Evolutionary conservation across 2,329 filamentous ascomycete species (phyloP), one percentile per base, ranked within the genome.

Genomic region (Clathrospora elynae): DNA sequence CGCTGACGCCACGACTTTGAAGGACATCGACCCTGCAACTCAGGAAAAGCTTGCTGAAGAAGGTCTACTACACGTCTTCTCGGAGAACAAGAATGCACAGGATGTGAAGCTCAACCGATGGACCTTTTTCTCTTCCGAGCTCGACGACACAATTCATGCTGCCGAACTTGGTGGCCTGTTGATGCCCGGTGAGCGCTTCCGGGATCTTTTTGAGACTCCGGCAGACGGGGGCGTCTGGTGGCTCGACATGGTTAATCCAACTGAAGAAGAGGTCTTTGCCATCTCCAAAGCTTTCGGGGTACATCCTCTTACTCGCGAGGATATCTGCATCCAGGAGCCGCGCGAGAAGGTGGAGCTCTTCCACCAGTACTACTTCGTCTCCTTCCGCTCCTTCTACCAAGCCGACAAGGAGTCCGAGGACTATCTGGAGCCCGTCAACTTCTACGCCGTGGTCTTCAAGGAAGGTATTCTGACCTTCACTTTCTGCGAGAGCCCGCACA

Each of bases 291-390:
- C 93, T 4, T 99, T 99, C 71, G 90, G 90, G 10, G 88, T 99
- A 40, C 93, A 99, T 71, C 92, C 92, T 22, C 76, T 99, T 70
- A 99, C 93, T 0, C 88, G 92, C 25, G 93, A 99, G 71, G 93
- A 99, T 76, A 96, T 99, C 57, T 86, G 86, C 47, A 95, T 89
- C 0, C 90, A 96, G 67, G 93, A 99, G 73, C 87, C 91, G 8
- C 90, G 93, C 29, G 93, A 99, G 74, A 99, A 99, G 77, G 96
- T 99, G 42, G 93, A 99, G 72, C 80, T 99, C 16, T 99, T 99
- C 74, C 88, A 89, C 16, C 90, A 90, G 28, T 99, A 99, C 75
- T 99, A 99, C 73, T 97, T 99, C 70, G 89, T 96, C 35, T 95
- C 89, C 70, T 99, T 97, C 80, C 85, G 92, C 38, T 96, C 91